Percentiles rank a stretch among this genome's conserved stretches.
phyloP scores from a whole-genome alignment of 1,139 yeast species.

The Suhomyces bokatorum region DNA sequence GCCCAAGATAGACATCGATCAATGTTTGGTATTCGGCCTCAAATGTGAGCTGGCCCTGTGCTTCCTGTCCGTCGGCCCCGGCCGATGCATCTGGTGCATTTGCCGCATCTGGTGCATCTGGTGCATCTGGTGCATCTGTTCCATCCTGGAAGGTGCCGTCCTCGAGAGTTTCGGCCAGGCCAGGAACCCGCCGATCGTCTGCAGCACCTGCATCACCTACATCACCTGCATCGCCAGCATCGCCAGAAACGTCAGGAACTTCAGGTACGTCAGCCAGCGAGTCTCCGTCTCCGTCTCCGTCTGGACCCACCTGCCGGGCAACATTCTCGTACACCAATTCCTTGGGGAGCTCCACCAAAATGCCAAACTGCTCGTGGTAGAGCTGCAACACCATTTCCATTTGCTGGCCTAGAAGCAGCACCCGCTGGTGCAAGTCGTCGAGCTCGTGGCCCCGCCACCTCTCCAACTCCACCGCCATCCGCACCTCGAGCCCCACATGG shows the following conservation, averaged over 20 bases:
- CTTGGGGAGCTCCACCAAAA: background rate
- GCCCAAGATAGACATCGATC: conserved; percentile 14
- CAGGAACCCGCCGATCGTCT: no score
- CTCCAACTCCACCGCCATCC: conserved; percentile 18
- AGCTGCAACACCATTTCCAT: conserved; percentile 1
- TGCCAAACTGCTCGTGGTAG: conserved; percentile 5
- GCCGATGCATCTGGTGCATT: no score
- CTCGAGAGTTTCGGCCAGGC: no score
- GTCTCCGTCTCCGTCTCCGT: no score
- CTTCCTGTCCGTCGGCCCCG: no score
- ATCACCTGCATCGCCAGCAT: no score
- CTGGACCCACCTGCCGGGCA: background rate
- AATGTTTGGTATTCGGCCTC: conserved; percentile 5
- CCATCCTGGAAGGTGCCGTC: no score
- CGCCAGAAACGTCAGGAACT: no score
- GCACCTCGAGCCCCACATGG: conserved; percentile 22
- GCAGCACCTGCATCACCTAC: no score
- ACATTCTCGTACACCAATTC: background rate
- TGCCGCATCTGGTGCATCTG: no score
- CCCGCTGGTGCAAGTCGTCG: conserved; percentile 18
- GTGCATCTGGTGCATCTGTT: no score
- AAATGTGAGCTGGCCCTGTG: background rate
- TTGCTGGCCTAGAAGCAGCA: conserved; percentile 7
- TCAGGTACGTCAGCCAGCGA: background rate
- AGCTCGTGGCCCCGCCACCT: conserved; percentile 23